A percentile compares a stretch with the other conserved stretches of the same genome.
These are phyloP conservation scores for Talaromyces sp. DNA, from an alignment of 2,329 filamentous ascomycete species.

Conservation along the genomic window DNA sequence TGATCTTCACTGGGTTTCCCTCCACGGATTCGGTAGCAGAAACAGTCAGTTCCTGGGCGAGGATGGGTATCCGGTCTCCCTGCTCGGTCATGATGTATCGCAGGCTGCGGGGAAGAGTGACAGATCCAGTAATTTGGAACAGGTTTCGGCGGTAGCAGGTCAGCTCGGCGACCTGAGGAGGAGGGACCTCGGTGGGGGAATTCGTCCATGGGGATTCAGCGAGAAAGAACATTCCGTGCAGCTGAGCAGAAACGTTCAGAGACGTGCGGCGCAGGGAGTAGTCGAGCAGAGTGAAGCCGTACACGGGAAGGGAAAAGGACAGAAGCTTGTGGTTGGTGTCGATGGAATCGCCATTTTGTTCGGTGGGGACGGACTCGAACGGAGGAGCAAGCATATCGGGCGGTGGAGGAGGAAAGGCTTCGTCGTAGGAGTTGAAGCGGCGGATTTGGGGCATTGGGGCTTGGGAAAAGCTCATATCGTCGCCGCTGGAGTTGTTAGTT, in stretches of 20 bases:
- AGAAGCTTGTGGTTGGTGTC: slow-evolving; percentile 66
- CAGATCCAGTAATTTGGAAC: slow-evolving; percentile 89
- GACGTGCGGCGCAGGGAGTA: slow-evolving; percentile 53
- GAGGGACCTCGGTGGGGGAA: slow-evolving; percentile 49
- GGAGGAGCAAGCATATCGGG: slow-evolving; percentile 39
- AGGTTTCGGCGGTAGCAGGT: slow-evolving; percentile 95
- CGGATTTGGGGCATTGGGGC: slow-evolving; percentile 40
- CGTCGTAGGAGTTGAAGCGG: slow-evolving; percentile 47
- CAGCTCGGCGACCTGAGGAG: slow-evolving; percentile 61
- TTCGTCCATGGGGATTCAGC: slow-evolving; percentile 61
- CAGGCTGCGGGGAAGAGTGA: slow-evolving; percentile 72
- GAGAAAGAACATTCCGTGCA: slow-evolving; percentile 66
- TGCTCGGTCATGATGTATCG: slow-evolving; percentile 65
- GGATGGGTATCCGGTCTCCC: slow-evolving; percentile 70
- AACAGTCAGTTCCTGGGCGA: slow-evolving; percentile 77
- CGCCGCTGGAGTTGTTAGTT: slow-evolving; percentile 35
- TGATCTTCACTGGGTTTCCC: slow-evolving; percentile 84
- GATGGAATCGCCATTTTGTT: slow-evolving; percentile 48
- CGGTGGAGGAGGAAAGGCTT: slow-evolving; percentile 40
- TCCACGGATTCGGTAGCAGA: slow-evolving; percentile 94
- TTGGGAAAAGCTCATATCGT: slow-evolving; percentile 48
- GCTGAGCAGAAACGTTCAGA: slow-evolving; percentile 56
- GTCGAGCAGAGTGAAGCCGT: slow-evolving; percentile 57
- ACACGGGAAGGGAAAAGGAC: slow-evolving; percentile 63
- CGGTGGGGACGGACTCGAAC: slow-evolving; percentile 38